Percentiles rank a stretch among this genome's conserved stretches.
These are phyloP conservation scores for Boletus fagicola DNA, from an alignment of 768 basidiomycete genomes.

Conservation along the genomic window DNA sequence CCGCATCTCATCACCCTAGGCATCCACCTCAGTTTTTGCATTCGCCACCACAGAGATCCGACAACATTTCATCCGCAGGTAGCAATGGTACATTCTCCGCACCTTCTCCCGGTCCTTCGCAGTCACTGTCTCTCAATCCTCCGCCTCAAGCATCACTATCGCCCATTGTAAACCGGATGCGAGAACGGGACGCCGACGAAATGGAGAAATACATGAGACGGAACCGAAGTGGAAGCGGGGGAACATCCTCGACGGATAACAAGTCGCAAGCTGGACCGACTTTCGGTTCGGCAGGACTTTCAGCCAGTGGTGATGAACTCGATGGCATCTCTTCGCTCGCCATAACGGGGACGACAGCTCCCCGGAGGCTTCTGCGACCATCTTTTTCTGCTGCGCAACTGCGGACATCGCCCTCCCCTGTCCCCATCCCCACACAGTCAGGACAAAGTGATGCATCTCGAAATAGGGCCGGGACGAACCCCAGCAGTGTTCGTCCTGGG, in stretches of 20 bases:
- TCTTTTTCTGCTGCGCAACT: slow-evolving; percentile 79
- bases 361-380: slow-evolving; percentile 60
- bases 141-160: slow-evolving; percentile 53
- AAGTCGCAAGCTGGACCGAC: slow-evolving; percentile 55
- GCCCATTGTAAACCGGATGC: slow-evolving; percentile 77
- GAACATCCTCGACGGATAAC: slow-evolving; percentile 69
- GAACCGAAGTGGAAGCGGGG: slow-evolving; percentile 79
- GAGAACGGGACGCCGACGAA: slow-evolving; percentile 81
- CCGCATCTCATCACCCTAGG: slow-evolving; percentile 52
- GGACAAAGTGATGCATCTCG: slow-evolving; percentile 46
- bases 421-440: slow-evolving; percentile 32
- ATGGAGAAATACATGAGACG: slow-evolving; percentile 83
- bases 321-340: slow-evolving; percentile 45
- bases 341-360: slow-evolving; percentile 54
- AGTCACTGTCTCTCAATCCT: slow-evolving; percentile 37
- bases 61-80: slow-evolving; percentile 31
- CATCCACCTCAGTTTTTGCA: slow-evolving; percentile 39
- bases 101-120: slow-evolving; percentile 37
- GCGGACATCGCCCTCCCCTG: slow-evolving; percentile 46
- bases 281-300: slow-evolving; percentile 48
- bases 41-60: slow-evolving; percentile 40
- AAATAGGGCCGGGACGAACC: slow-evolving; percentile 67
- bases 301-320: slow-evolving; percentile 55
- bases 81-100: slow-evolving; percentile 40
- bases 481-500: slow-evolving; percentile 45